Conservation (phyloP, 2,329 filamentous ascomycete genomes). For the Aspergillus cejpii region DNA sequence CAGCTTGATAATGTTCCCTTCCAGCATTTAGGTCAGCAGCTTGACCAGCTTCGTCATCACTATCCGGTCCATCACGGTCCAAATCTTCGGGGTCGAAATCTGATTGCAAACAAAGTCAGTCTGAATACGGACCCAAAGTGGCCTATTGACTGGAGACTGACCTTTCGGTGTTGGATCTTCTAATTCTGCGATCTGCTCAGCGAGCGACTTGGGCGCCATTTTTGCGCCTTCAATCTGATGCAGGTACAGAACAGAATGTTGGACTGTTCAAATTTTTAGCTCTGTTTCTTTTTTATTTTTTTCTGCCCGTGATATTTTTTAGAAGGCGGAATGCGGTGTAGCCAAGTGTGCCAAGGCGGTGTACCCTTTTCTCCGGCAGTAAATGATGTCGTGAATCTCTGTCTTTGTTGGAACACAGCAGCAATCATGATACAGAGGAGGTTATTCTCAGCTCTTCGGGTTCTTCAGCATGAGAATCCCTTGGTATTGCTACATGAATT, state of each 20-base stretch:
- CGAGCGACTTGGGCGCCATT: constrained; percentile 49
- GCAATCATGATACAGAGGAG: constrained; percentile 33
- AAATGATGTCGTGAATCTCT: background rate
- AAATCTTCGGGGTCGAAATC: constrained; percentile 75
- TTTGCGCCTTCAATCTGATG: constrained; percentile 5
- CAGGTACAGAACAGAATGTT: constrained; percentile 14
- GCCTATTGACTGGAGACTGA: constrained; percentile 28
- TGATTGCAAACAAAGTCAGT: constrained; percentile 32
- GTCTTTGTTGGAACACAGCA: background rate
- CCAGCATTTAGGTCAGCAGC: constrained; percentile 48
- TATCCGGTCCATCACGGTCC: constrained; percentile 50
- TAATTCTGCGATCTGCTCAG: constrained; percentile 56
- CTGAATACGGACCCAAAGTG: background rate
- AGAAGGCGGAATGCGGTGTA: constrained; percentile 15
- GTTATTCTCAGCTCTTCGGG: constrained; percentile 51
- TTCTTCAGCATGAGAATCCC: constrained; percentile 74
- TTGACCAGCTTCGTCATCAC: constrained; percentile 50
- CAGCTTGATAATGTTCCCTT: constrained; percentile 78
- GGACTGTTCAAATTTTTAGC: constrained; percentile 13
- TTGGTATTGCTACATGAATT: constrained; percentile 54
- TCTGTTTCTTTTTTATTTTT: constrained; percentile 20
- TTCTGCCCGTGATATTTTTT: constrained; percentile 15
- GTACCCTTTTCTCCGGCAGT: constrained; percentile 17
- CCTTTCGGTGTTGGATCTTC: constrained; percentile 58
- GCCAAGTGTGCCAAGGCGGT: constrained; percentile 15